Conservation (phyloP, 2,329 filamentous ascomycete species). For the Curvularia spicifera region DNA sequence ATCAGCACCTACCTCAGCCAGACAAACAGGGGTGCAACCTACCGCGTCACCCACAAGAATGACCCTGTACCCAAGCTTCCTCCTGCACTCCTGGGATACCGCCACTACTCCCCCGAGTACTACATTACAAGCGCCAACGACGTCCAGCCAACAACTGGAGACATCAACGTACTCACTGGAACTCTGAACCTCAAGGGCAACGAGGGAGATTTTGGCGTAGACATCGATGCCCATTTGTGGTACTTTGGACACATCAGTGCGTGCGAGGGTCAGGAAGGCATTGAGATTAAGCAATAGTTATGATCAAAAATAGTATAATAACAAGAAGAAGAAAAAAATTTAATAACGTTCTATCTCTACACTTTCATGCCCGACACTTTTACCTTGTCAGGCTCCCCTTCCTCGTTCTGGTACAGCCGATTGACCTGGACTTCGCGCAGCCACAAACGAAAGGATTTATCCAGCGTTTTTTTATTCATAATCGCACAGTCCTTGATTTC, state of each 20-base stretch:
- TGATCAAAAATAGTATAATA: background rate
- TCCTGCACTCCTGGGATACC: conserved; percentile 65
- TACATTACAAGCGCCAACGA: conserved; percentile 50
- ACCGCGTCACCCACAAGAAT: conserved; percentile 69
- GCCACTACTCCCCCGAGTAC: conserved; percentile 74
- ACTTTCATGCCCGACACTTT: conserved; percentile 36
- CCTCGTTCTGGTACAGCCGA: conserved; percentile 48
- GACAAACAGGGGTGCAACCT: conserved; percentile 61
- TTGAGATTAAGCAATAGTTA: conserved; percentile 32
- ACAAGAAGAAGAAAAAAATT: background rate
- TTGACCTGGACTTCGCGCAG: conserved; percentile 47
- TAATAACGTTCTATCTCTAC: conserved; percentile 1
- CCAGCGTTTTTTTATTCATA: conserved; percentile 42
- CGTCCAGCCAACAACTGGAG: conserved; percentile 24
- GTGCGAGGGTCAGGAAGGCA: conserved; percentile 38
- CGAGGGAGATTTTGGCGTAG: conserved; percentile 35
- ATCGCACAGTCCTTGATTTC: conserved; percentile 44
- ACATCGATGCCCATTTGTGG: conserved; percentile 42
- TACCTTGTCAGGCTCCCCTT: conserved; percentile 34
- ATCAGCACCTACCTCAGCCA: conserved; percentile 62
- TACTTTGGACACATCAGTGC: conserved; percentile 47
- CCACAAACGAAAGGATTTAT: conserved; percentile 52
- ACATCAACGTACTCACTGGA: conserved; percentile 31
- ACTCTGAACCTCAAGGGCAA: conserved; percentile 38
- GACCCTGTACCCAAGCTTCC: conserved; percentile 75